Evolutionary conservation across 192 early-diverging fungal species (phyloP), one percentile per base, ranked within the genome.

Genomic region (Pecoramyces ruminantium): DNA sequence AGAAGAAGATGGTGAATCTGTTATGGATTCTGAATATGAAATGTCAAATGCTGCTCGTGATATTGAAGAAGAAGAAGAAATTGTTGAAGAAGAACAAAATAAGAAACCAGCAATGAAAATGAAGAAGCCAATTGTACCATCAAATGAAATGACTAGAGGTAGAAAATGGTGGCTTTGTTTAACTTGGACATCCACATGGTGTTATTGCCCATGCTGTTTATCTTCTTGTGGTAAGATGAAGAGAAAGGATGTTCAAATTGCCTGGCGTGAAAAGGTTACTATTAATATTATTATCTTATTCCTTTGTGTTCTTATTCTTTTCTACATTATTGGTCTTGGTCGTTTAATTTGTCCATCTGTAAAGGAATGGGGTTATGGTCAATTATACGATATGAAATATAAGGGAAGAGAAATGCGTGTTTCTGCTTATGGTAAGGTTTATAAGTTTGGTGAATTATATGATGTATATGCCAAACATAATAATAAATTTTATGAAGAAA

Each of bases 221-320:
- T 81, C 83, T 12, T 81, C 81, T 34, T 87, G 92, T 82, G 94
- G 91, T 29, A 86, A 86, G 78, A 93, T 96, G 93, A 93, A 92
- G 84, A 92, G 96, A 51, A 89, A 93, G 78, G 95, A 98, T 85
- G 87, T 95, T 80, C 93, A 91, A 67, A 90, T 95, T 86, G 98
- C 98, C 11, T 99, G 98, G 98, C 92, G 98, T 80, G 98, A 99
- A 84, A 98, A 99, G 84, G 89, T 97, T 25, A 94, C 98, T 3
- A 88, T 99, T 29, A 96, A 95, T 82, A 83, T 94, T 80, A 85
- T 98, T 79, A 95, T 97, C 58, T 86, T 93, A n/a, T 89, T 95
- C 77, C 84, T 96, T 81, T 94, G 93, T 28, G 88, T 82, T n/a
- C 85, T 93, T 84, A 92, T 97, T 78, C 88, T 98, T 58, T 96